These are phyloP conservation scores for Epicoccum sorghinum DNA, from an alignment of 2,329 filamentous ascomycete genomes.

Conservation along the genomic window DNA sequence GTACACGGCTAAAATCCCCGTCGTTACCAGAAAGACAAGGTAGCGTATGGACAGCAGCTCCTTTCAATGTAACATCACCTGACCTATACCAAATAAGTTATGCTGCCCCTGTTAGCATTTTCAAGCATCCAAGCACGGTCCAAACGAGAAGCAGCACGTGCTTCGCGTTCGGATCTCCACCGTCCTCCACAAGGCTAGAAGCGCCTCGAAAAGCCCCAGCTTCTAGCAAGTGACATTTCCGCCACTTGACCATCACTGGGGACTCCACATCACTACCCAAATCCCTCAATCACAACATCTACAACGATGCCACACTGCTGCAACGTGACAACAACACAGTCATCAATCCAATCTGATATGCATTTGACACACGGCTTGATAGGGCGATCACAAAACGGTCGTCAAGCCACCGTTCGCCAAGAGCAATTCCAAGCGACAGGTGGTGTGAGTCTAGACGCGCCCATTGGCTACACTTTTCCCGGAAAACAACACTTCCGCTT, in stretches of 20 bases:
- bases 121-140: too few species aligned
- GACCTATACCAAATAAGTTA: too few species aligned
- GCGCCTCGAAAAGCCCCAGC: background rate
- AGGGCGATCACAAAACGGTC: conserved; percentile 1
- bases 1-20: too few species aligned
- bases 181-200: background rate
- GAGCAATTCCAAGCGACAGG: conserved; percentile 2
- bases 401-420: background rate
- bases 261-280: too few species aligned
- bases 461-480: conserved; percentile 2
- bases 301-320: background rate
- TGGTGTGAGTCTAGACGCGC: conserved; percentile 1
- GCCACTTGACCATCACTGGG: background rate
- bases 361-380: background rate
- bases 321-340: background rate
- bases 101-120: too few species aligned
- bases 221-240: background rate
- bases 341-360: conserved; percentile 1
- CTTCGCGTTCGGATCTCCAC: background rate
- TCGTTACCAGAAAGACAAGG: too few species aligned
- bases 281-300: too few species aligned
- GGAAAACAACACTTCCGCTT: conserved; percentile 7
- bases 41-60: too few species aligned
- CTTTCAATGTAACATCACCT: too few species aligned
- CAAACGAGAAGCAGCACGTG: background rate